Evolutionary conservation across 768 basidiomycete species (phyloP).

Genomic region (Boletus patriciae): DNA sequence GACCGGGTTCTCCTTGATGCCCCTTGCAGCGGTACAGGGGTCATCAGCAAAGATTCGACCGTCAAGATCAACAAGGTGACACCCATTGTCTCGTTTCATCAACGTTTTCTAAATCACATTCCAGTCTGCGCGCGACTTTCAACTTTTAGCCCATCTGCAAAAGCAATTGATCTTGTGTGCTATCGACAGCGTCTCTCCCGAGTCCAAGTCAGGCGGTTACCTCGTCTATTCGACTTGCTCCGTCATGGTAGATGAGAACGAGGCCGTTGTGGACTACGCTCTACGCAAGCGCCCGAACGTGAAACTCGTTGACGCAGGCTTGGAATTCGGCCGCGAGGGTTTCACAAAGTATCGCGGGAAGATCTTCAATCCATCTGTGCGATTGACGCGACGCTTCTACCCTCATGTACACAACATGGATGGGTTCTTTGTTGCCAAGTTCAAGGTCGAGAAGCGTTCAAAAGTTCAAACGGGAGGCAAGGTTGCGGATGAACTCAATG

Average conservation of each 20-base stretch:
- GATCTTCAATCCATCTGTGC: slow-evolving; percentile 75
- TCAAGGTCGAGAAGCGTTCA: slow-evolving; percentile 83
- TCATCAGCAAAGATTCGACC: slow-evolving; percentile 95
- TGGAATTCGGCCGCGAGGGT: slow-evolving; percentile 92
- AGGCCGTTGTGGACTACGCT: slow-evolving; percentile 96
- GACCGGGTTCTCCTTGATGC: slow-evolving; percentile 97
- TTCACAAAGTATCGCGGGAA: slow-evolving; percentile 91
- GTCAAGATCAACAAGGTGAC: slow-evolving; percentile 97
- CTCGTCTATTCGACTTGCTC: slow-evolving; percentile 99
- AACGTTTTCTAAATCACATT: slow-evolving; percentile 2
- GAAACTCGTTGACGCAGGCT: slow-evolving; percentile 87
- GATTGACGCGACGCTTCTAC: slow-evolving; percentile 85
- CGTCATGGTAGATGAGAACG: slow-evolving; percentile 97
- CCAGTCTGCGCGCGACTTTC: slow-evolving; percentile 93
- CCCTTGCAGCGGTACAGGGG: slow-evolving; percentile 97
- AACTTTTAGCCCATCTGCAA: slow-evolving; percentile 93
- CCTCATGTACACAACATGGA: slow-evolving; percentile 99
- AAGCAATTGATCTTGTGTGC: slow-evolving; percentile 98
- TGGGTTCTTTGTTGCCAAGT: slow-evolving; percentile 98
- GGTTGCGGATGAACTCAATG: slow-evolving; percentile 22
- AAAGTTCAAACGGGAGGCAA: slow-evolving; percentile 44
- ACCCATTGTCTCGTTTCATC: neutral
- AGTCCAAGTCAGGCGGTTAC: slow-evolving; percentile 89
- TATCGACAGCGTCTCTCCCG: slow-evolving; percentile 90
- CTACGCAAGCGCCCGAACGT: slow-evolving; percentile 91